Evolutionary conservation across 371 early-diverging fungal species (phyloP).

Genomic region (Blyttiomyces sp.): DNA sequence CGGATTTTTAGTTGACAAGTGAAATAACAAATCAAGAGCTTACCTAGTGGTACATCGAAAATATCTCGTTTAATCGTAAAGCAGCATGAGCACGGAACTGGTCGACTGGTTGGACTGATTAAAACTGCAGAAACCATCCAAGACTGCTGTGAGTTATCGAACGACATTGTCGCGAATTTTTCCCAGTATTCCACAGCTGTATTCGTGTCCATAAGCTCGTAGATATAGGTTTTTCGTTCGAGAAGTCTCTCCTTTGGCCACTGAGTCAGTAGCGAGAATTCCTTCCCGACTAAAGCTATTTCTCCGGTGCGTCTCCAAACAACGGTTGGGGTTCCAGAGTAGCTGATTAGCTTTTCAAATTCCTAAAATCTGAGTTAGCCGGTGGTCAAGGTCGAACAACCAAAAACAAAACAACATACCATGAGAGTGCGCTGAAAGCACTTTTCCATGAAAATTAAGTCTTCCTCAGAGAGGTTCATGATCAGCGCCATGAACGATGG

Average conservation of each 20-base stretch:
- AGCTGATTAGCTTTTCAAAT: slow-evolving; percentile 83
- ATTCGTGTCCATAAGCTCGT: slow-evolving; percentile 84
- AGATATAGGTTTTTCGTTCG: slow-evolving; percentile 69
- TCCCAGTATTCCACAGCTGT: slow-evolving; percentile 93
- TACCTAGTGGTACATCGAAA: slow-evolving; percentile 80
- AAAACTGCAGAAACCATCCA: slow-evolving; percentile 77
- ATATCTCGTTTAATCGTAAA: slow-evolving; percentile 90
- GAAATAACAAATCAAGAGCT: not conserved
- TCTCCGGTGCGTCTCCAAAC: slow-evolving; percentile 93
- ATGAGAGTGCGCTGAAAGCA: slow-evolving; percentile 84
- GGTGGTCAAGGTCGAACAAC: not conserved
- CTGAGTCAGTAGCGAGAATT: slow-evolving; percentile 82
- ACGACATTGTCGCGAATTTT: slow-evolving; percentile 81
- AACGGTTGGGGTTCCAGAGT: slow-evolving; percentile 93
- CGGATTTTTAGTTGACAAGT: not conserved
- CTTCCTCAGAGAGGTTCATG: slow-evolving; percentile 86
- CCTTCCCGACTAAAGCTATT: slow-evolving; percentile 86
- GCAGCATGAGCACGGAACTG: slow-evolving; percentile 84
- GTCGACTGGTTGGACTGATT: slow-evolving; percentile 39
- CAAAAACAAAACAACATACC: slow-evolving; percentile 39
- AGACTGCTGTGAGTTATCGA: slow-evolving; percentile 80
- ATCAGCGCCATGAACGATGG: slow-evolving; percentile 86
- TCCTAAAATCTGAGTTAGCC: slow-evolving; percentile 48
- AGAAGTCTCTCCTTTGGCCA: slow-evolving; percentile 78
- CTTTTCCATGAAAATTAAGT: slow-evolving; percentile 89